phyloP scores from a whole-genome alignment of 345 rosid species.

The Rubroshorea leprosula region DNA sequence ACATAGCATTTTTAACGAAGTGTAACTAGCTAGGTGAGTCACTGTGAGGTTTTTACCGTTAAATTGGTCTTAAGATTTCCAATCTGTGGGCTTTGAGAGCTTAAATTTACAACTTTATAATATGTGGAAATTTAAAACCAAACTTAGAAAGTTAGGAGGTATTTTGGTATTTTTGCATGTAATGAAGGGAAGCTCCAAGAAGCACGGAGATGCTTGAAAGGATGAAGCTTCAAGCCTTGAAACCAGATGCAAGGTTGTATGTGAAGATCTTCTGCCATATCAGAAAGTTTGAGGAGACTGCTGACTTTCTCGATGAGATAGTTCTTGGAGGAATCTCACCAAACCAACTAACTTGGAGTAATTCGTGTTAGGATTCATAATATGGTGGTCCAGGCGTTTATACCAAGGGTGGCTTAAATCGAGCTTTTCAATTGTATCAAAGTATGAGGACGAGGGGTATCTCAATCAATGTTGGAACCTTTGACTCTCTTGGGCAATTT shows the following conservation, averaged over 20 bases:
- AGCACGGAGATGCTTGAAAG: conserved; percentile 75
- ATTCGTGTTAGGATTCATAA: conserved; percentile 63
- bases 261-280: conserved; percentile 64
- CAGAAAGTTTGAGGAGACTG: conserved; percentile 65
- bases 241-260: conserved; percentile 76
- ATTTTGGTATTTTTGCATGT: conserved; percentile 21
- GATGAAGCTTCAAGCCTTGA: conserved; percentile 89
- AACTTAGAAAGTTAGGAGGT: too few species aligned
- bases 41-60: too few species aligned
- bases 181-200: conserved; percentile 58
- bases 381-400: conserved; percentile 54
- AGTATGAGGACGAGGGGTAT: conserved; percentile 68
- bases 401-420: conserved; percentile 29
- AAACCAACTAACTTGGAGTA: conserved; percentile 66
- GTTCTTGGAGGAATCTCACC: conserved; percentile 53
- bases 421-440: conserved; percentile 54
- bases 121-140: too few species aligned
- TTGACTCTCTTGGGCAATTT: conserved; percentile 39
- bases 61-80: too few species aligned
- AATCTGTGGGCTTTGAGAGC: too few species aligned
- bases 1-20: too few species aligned
- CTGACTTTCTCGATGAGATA: conserved; percentile 86
- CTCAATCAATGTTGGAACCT: conserved; percentile 41
- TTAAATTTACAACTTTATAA: too few species aligned
- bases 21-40: too few species aligned